A percentile compares a stretch with the other conserved stretches of the same genome.
Conservation (phyloP, 2,329 filamentous ascomycete species). For the Lecanicillium sp. region DNA sequence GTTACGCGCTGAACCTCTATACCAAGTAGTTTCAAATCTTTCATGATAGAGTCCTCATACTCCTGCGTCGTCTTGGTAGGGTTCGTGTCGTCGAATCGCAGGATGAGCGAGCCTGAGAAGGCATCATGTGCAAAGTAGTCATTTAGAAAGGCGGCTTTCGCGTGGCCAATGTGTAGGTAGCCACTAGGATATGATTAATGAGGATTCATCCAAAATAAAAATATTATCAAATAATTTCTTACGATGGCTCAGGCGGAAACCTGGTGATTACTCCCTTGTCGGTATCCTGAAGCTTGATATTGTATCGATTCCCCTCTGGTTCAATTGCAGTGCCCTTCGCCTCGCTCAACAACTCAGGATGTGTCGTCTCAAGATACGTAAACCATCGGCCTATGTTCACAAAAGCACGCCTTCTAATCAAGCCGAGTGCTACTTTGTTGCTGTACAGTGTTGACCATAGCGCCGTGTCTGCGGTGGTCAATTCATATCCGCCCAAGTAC, state of each 20-base stretch:
- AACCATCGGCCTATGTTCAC: slow-evolving; percentile 4
- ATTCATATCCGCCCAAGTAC: neutral
- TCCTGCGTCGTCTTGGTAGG: slow-evolving; percentile 87
- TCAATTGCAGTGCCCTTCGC: neutral
- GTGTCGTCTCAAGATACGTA: neutral
- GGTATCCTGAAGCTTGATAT: slow-evolving; percentile 68
- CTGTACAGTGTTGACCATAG: neutral
- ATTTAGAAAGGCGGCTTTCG: slow-evolving; percentile 77
- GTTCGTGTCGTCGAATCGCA: slow-evolving; percentile 91
- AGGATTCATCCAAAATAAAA: slow-evolving; percentile 3
- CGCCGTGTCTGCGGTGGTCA: neutral
- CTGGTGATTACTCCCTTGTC: slow-evolving; percentile 76
- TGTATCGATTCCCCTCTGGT: slow-evolving; percentile 43
- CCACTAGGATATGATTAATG: slow-evolving; percentile 32
- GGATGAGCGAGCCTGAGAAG: slow-evolving; percentile 73
- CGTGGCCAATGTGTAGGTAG: slow-evolving; percentile 84
- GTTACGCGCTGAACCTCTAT: slow-evolving; percentile 73
- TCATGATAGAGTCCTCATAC: slow-evolving; percentile 78
- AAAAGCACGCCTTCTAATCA: neutral
- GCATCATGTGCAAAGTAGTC: slow-evolving; percentile 90
- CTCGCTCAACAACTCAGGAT: neutral
- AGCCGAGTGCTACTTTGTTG: slow-evolving; percentile 2
- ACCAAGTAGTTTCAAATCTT: slow-evolving; percentile 77
- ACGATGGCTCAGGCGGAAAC: slow-evolving; percentile 82
- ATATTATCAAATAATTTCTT: slow-evolving; percentile 21